These are phyloP conservation scores for Melampsora americana DNA, from an alignment of 1,284 basidiomycete genomes.

Conservation along the genomic window DNA sequence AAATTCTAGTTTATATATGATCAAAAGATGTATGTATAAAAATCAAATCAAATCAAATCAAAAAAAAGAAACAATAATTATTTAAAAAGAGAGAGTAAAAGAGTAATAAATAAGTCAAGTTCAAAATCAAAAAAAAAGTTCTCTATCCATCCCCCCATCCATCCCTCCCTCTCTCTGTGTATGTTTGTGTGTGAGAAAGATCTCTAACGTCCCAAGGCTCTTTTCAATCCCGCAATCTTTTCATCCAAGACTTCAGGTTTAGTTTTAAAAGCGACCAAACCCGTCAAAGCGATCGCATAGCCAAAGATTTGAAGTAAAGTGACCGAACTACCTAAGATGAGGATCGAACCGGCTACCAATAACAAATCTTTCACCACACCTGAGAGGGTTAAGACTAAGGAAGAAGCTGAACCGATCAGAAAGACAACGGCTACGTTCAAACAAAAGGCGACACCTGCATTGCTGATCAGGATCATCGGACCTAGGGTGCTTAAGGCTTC, in stretches of 20 bases:
- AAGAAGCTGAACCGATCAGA: conserved; percentile 56
- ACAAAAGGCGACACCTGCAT: conserved; percentile 57
- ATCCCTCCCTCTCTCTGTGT: too few relatives aligned
- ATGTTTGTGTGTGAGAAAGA: too few relatives aligned
- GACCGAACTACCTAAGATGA: conserved; percentile 57
- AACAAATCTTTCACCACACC: conserved; percentile 57
- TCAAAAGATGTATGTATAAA: too few relatives aligned
- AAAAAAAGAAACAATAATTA: too few relatives aligned
- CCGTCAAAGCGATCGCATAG: conserved; percentile 53
- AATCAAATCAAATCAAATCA: too few relatives aligned
- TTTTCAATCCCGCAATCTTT: conserved; percentile 11
- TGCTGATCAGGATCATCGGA: conserved; percentile 55
- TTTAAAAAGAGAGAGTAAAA: too few relatives aligned
- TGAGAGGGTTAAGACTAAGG: conserved; percentile 56
- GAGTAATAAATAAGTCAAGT: too few relatives aligned
- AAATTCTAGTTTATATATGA: too few relatives aligned
- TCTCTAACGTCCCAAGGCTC: conserved; percentile 15
- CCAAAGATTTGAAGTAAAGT: conserved; percentile 55
- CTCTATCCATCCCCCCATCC: too few relatives aligned
- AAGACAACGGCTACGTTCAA: conserved; percentile 59
- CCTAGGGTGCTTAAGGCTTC: conserved; percentile 55
- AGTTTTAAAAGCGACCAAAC: conserved; percentile 56
- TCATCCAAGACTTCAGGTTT: conserved; percentile 46
- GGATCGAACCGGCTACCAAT: conserved; percentile 56
- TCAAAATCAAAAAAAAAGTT: too few relatives aligned